phyloP scores from a whole-genome alignment of 2,329 filamentous ascomycete species.

The Coniochaeta sp. region DNA sequence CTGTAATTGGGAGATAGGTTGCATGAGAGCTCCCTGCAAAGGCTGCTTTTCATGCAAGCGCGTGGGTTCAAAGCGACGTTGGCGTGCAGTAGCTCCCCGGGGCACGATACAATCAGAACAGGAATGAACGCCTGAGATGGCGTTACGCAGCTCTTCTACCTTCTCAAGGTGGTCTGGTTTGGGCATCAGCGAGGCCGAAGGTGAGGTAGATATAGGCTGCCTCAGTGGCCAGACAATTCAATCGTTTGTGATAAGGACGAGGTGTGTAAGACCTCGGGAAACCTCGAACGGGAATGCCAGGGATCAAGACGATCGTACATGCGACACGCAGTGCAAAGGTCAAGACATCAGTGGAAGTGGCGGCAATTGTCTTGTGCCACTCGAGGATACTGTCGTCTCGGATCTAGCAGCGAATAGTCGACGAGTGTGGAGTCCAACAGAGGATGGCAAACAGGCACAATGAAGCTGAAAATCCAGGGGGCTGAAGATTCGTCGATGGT shows the following conservation, averaged over 20 bases:
- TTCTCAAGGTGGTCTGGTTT: neutral
- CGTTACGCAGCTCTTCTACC: neutral
- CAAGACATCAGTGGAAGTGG: neutral
- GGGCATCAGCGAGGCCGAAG: neutral
- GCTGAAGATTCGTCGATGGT: neutral
- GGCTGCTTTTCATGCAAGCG: neutral
- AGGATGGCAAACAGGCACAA: neutral
- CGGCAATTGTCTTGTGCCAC: neutral
- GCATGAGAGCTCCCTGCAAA: neutral
- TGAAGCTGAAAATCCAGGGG: neutral
- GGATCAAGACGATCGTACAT: neutral
- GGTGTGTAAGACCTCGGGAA: neutral
- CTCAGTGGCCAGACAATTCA: neutral
- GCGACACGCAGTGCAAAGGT: neutral
- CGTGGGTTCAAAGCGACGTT: neutral
- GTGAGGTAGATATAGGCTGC: neutral
- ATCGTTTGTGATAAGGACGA: neutral
- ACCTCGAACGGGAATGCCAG: neutral
- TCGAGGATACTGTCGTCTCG: neutral
- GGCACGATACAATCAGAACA: neutral
- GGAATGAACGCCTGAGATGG: neutral
- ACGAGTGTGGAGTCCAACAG: no score
- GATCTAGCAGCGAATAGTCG: neutral
- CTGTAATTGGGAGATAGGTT: conserved; percentile 10
- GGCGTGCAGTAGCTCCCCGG: neutral